Base-by-base conservation (phyloP, 2,329 filamentous ascomycete species). In the Corynespora cassiicola region DNA sequence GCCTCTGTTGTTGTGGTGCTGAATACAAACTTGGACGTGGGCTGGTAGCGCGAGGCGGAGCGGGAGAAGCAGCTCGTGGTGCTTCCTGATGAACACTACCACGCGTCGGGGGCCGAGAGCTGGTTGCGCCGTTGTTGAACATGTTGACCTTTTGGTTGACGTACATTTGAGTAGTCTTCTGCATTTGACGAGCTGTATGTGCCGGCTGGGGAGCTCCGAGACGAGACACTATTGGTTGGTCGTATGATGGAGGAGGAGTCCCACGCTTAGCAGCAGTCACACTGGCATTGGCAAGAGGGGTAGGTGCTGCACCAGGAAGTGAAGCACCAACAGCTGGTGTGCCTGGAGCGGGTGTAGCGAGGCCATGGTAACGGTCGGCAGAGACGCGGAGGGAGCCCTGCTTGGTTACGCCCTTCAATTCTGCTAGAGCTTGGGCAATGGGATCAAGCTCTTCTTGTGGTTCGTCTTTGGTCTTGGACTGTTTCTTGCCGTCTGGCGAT, bases 301-400 rank as follows among this genome's bases (percentile, higher is more conserved):
- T 73, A 26, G 74, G 72, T 19, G 69, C 69, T 31, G 69, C 66
- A 21, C 67, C 68, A 32, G 57, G 49, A 14, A 72, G 68, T 10
- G 70, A 63, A 21, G 67, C 63, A 12, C 70, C 65, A 29, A 58
- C 44, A 23, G 59, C 52, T 16, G 71, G 66, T 31, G 71, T 68
- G n/a, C 58, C 67, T 21, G 68, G 63, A 35, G 74, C 73, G 5
- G 94, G 92, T 2, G 92, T 96, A 9, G 88, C 76, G 47, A 99
- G 86, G n/a, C 94, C 92, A 61, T 95, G 89, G 69, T 96, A 96
- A 45, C 88, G 85, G 66, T 99, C 95, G 12, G 91, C 94, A n/a
- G 94, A 95, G 44, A 96, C 83, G n/a, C 95, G 84, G 31, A 81
- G 78, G 3, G 85, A 85, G 6, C 89, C 81, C 54, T 91, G 86